phyloP scores from a whole-genome alignment of 306 rosid species.

The Datisca glomerata region DNA sequence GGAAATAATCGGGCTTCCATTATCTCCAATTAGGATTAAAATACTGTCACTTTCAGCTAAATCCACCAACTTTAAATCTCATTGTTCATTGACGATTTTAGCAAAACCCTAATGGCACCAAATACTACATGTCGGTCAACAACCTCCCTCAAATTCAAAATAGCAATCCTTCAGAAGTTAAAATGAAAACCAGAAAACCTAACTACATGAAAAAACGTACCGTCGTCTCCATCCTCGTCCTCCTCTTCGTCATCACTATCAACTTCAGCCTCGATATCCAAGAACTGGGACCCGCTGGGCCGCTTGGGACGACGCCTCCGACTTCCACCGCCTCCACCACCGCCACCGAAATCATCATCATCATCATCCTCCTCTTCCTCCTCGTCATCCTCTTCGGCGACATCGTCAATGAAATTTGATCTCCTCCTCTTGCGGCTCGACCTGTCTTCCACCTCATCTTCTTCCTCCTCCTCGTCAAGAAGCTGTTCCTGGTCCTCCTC shows the following conservation, averaged over 20 bases:
- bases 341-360: slow-evolving; percentile 38
- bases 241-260: slow-evolving; percentile 84
- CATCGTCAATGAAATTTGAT: slow-evolving; percentile 15
- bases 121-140: too few relatives aligned
- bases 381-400: slow-evolving; percentile 18
- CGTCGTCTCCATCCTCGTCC: slow-evolving; percentile 88
- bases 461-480: slow-evolving; percentile 44
- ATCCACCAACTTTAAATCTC: too few relatives aligned
- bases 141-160: neutral
- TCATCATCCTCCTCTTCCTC: slow-evolving; percentile 84
- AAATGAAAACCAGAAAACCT: neutral
- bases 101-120: too few relatives aligned
- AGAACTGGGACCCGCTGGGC: slow-evolving; percentile 39
- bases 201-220: slow-evolving; percentile 20
- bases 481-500: slow-evolving; percentile 40
- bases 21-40: too few relatives aligned
- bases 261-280: slow-evolving; percentile 70
- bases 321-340: slow-evolving; percentile 16
- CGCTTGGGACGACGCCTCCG: slow-evolving; percentile 32
- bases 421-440: slow-evolving; percentile 23
- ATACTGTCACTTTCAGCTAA: too few relatives aligned
- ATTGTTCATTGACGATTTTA: too few relatives aligned
- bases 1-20: too few relatives aligned
- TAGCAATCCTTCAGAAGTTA: too few relatives aligned
- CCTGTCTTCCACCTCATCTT: slow-evolving; percentile 40